Evolutionary conservation across 805 yeast genomes (phyloP).

Genomic region (Schwanniomyces pseudopolymorphus): DNA sequence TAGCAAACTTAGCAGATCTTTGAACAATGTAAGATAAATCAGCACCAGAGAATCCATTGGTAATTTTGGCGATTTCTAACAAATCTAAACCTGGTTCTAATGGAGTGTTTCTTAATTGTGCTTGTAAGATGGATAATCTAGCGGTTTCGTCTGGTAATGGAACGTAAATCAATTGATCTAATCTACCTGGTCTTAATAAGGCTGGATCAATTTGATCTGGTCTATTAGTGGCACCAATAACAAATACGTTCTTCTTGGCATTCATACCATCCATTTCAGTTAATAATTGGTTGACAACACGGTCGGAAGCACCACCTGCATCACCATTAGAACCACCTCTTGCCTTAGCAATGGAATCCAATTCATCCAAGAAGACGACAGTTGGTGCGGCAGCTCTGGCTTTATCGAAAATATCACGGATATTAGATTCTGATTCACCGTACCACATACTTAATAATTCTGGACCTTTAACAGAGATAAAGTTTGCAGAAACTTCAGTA

Average conservation of each 20-base stretch:
- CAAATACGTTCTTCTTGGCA: constrained; percentile 97
- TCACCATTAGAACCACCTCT: constrained; percentile 91
- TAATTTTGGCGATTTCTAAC: constrained; percentile 83
- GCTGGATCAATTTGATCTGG: constrained; percentile 99
- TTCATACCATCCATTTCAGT: constrained; percentile 99
- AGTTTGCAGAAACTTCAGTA: constrained; percentile 97
- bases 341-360: constrained; percentile 96
- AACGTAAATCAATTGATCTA: constrained; percentile 96
- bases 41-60: constrained; percentile 99
- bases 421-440: constrained; percentile 97
- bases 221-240: constrained; percentile 98
- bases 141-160: constrained; percentile 97
- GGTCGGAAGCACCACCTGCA: constrained; percentile 95
- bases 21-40: constrained; percentile 96
- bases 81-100: constrained; percentile 95
- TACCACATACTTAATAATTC: constrained; percentile 98
- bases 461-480: constrained; percentile 96
- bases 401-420: constrained; percentile 96
- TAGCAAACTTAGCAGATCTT: constrained; percentile 98
- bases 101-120: constrained; percentile 98
- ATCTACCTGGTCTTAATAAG: constrained; percentile 96
- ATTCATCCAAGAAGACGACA: constrained; percentile 96
- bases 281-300: constrained; percentile 92
- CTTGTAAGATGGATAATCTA: constrained; percentile 87
- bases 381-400: constrained; percentile 99